Base-by-base conservation (phyloP, 208 protist genomes). In the Acanthamoeba rhysodes region DNA sequence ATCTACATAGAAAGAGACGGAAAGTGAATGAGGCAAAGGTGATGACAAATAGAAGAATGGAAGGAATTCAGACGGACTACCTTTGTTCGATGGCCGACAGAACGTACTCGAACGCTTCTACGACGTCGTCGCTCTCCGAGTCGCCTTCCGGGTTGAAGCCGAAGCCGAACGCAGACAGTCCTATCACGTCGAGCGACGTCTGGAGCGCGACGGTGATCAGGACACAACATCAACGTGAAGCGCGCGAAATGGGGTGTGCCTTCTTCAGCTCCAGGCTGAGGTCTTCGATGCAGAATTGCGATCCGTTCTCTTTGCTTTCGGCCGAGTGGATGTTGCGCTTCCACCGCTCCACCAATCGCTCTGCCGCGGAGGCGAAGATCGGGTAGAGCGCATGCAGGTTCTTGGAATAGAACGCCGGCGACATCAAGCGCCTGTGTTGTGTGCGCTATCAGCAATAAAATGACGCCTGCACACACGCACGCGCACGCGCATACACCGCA, bases 131-230 rank as follows among this genome's bases (percentile, higher is more conserved):
- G 72, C 72, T 80, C 72, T 34, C 72, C 6, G 29, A 22, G 41
- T 80, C 41, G 16, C 72, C 72, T 80, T 80, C 72, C 29, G 72
- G 72, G 72, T 80, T 48, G 72, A 80, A 80, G 34, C 72, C 32
- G 16, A 80, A 34, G 41, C 72, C 72, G 22, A 80, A 80, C 10
- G 72, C 72, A 0, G 72, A 22, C 41, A 80, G 32, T 24, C 72
- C 72, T 20, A 80, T 80, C 10, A 80, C 41, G 22, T 80, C 72
- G 20, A 80, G 72, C 41, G 72, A 80, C 0, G 41, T 80, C 72
- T 80, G 55, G 55, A 59, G 14, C 45, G 14, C 20, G 55, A 59
- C 2, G 2, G 14, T 59, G 55, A 24, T 59, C 20, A 59, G 20
- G 0, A 59, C 55, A 57, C 5, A 4, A 1, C 2, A 27, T 4